Evolutionary conservation across 2,329 filamentous ascomycete genomes (phyloP), one percentile per base, ranked within the genome.

Genomic region (Fusarium sororula): DNA sequence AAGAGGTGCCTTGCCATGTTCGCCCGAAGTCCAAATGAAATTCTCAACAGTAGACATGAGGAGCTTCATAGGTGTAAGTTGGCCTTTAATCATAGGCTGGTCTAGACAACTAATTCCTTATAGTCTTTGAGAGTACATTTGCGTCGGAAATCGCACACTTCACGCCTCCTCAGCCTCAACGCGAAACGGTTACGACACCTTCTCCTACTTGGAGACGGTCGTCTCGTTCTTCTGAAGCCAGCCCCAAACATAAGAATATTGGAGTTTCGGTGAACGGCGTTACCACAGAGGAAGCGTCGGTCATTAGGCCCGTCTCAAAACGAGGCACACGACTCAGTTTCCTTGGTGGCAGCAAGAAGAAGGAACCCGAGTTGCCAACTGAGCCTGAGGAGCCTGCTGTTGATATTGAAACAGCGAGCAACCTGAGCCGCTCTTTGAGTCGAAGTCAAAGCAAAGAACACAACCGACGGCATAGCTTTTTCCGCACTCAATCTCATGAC

Each of bases 1-100:
- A 95, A 96, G 84, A 91, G 94, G 73, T 96, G 94, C 77, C 83
- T 98, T 72, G 87, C 87, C 8, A 87, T 91, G 76, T 94, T 94
- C 81, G 87, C 88, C 66, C 90, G 89, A 81, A 90, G 87, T 84
- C 88, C 82, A 44, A 90, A 89, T 81, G 90, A 86, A 81, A 87
- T 84, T 82, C 90, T 89, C 81, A 86, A 82, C 76, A 85, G 83
- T 70, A 85, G 84, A 50, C 85, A 89, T 38, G 87, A 89, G 78
- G 90, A 93, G 79, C 85, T 94, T 41, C 86, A 89, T 69, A 86
- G 86, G 82, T 87, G 92, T 94, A 87, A 84, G 91, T 88, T 68
- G 68, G 61, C 15, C 10, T 39, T 11, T 45, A 13, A 44, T 11
- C 24, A 17, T 28, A 44, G 56, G 22, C 7, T 35, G 32, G 39